Percentiles rank a stretch among this genome's conserved stretches.
Evolutionary conservation across 2,329 filamentous ascomycete genomes (phyloP).

Genomic region (Neofusicoccum laricinum): DNA sequence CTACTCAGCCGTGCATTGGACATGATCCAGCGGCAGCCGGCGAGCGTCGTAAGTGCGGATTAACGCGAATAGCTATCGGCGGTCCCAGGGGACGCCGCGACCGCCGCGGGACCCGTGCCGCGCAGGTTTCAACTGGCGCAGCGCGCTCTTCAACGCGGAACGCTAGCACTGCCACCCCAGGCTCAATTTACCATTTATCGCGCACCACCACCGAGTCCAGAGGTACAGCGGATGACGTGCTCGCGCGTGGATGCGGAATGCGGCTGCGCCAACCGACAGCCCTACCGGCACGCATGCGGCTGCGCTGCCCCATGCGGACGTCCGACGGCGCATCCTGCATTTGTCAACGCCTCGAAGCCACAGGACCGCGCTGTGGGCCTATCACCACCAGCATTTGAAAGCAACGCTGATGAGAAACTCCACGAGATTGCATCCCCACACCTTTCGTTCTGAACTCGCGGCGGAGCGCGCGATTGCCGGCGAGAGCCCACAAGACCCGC

Average conservation of each 20-base stretch:
- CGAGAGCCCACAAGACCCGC: too few relatives aligned
- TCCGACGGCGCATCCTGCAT: not conserved
- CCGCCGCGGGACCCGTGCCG: constrained; percentile 1
- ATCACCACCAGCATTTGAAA: not conserved
- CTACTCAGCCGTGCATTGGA: constrained; percentile 1
- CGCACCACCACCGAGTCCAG: too few relatives aligned
- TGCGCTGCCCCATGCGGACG: not conserved
- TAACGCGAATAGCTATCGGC: constrained; percentile 8
- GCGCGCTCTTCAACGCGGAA: not conserved
- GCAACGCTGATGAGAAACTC: not conserved
- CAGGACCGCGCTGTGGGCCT: not conserved
- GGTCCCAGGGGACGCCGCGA: constrained; percentile 6
- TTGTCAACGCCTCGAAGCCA: not conserved
- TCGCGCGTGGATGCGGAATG: not conserved
- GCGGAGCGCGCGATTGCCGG: too few relatives aligned
- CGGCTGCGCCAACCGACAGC: too few relatives aligned
- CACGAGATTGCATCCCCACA: not conserved
- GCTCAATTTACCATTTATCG: not conserved
- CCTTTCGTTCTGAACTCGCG: not conserved
- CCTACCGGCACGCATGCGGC: not conserved
- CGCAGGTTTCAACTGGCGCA: not conserved
- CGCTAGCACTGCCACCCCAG: constrained; percentile 3
- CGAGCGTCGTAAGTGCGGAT: constrained; percentile 8
- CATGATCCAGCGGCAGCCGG: not conserved
- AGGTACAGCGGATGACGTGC: too few relatives aligned